Evolutionary conservation across 768 basidiomycete species (phyloP).

Genomic region (Coprinopsis sp.): DNA sequence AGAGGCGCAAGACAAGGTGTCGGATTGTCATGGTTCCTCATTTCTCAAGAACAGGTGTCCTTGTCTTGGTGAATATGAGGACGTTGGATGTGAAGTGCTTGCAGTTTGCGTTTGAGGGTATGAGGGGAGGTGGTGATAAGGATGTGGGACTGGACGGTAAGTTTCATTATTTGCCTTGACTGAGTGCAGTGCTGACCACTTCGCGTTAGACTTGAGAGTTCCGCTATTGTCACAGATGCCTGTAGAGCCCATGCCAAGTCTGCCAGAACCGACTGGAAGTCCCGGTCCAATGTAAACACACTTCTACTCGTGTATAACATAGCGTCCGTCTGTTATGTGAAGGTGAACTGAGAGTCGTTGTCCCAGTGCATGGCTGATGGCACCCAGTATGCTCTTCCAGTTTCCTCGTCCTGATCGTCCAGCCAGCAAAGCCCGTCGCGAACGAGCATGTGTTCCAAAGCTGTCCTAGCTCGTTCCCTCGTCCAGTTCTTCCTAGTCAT

Average conservation of each 20-base stretch:
- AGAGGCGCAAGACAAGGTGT: constrained; percentile 38
- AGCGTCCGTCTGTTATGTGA: constrained; percentile 8
- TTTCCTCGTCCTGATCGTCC: constrained; percentile 76
- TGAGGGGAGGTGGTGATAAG: constrained; percentile 29
- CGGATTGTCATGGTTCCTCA: constrained; percentile 78
- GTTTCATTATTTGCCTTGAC: background rate
- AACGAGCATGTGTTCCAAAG: constrained; percentile 85
- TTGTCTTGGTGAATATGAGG: constrained; percentile 77
- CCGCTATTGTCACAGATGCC: constrained; percentile 15
- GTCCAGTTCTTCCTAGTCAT: constrained; percentile 70
- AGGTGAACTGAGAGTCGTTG: constrained; percentile 29
- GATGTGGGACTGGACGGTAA: constrained; percentile 17
- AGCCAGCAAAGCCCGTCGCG: constrained; percentile 93
- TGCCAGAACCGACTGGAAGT: constrained; percentile 15
- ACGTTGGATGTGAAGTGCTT: constrained; percentile 68
- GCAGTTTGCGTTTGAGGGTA: constrained; percentile 49
- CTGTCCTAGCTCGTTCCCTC: constrained; percentile 66
- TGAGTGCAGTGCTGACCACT: constrained; percentile 1
- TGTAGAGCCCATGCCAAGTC: constrained; percentile 22
- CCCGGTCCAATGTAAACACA: constrained; percentile 12
- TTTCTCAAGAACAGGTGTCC: constrained; percentile 71
- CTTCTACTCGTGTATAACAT: constrained; percentile 5
- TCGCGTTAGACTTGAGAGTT: constrained; percentile 12
- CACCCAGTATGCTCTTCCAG: constrained; percentile 77
- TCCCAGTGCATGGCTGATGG: constrained; percentile 88